phyloP scores from a whole-genome alignment of 805 yeast species.

The Candida namnaoensis region DNA sequence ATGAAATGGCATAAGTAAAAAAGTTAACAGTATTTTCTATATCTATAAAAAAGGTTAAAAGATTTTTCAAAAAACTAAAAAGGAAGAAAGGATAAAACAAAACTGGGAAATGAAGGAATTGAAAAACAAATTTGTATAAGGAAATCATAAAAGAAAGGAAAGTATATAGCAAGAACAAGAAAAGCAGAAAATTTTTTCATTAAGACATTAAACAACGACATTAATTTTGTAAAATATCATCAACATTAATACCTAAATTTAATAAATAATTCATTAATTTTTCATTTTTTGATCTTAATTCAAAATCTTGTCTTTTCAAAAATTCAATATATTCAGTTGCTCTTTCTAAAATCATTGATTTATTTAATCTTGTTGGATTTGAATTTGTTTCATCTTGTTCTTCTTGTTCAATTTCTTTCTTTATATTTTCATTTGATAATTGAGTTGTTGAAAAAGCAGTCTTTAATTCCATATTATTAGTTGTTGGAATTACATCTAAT shows the following conservation, averaged over 20 bases:
- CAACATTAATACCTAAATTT: neutral
- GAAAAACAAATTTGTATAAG: no score
- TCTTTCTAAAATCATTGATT: slow-evolving; percentile 59
- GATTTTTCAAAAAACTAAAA: no score
- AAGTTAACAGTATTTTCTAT: no score
- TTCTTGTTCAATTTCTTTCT: neutral
- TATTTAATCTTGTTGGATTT: slow-evolving; percentile 34
- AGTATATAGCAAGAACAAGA: no score
- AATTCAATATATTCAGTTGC: slow-evolving; percentile 54
- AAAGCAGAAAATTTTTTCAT: no score
- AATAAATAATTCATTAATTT: no score
- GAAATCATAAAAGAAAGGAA: no score
- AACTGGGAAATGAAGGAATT: no score
- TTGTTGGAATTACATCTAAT: slow-evolving; percentile 53
- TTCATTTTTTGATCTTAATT: neutral
- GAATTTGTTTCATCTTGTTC: neutral
- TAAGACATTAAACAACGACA: no score
- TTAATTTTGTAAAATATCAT: neutral
- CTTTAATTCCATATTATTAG: slow-evolving; percentile 32
- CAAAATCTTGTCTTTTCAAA: slow-evolving; percentile 13
- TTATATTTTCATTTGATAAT: neutral
- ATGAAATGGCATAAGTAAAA: no score
- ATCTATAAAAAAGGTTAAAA: no score
- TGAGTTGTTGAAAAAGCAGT: slow-evolving; percentile 45
- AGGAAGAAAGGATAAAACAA: no score